A percentile compares a stretch with the other conserved stretches of the same genome.
Conservation (phyloP, 129 eudicot genomes). For the Kitagawia praeruptora region DNA sequence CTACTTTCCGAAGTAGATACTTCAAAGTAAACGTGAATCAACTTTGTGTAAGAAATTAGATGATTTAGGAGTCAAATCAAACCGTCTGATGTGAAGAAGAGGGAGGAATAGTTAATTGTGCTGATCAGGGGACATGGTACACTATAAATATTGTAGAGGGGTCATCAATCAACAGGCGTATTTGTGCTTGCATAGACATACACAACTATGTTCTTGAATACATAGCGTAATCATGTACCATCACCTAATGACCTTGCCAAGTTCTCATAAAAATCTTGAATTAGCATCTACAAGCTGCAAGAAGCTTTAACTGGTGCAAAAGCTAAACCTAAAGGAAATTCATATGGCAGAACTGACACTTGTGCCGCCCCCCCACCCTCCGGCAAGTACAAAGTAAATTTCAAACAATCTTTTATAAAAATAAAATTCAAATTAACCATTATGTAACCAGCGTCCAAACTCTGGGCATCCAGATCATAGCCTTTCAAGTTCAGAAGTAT, state of each 20-base stretch:
- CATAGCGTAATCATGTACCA: not conserved
- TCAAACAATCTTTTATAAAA: not conserved
- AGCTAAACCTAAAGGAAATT: not conserved
- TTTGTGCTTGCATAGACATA: not conserved
- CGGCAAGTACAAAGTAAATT: not conserved
- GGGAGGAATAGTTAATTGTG: too few relatives aligned
- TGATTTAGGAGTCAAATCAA: too few relatives aligned
- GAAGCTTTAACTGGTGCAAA: not conserved
- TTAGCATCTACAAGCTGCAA: not conserved
- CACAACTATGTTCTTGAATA: not conserved
- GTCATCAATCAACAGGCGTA: not conserved
- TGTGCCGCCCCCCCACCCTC: not conserved
- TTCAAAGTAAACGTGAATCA: too few relatives aligned
- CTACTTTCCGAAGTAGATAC: too few relatives aligned
- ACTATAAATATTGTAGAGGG: not conserved
- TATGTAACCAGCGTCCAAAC: not conserved
- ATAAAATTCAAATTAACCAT: not conserved
- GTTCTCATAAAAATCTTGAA: not conserved
- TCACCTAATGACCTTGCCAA: not conserved
- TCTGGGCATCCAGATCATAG: not conserved
- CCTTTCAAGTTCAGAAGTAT: not conserved
- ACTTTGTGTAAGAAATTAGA: too few relatives aligned
- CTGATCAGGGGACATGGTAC: not conserved
- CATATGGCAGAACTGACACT: not conserved
- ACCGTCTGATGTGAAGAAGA: too few relatives aligned